Percentiles rank a stretch among this genome's conserved stretches.
These are phyloP conservation scores for Beauveria varroae DNA, from an alignment of 2,329 filamentous ascomycete species.

Conservation along the genomic window DNA sequence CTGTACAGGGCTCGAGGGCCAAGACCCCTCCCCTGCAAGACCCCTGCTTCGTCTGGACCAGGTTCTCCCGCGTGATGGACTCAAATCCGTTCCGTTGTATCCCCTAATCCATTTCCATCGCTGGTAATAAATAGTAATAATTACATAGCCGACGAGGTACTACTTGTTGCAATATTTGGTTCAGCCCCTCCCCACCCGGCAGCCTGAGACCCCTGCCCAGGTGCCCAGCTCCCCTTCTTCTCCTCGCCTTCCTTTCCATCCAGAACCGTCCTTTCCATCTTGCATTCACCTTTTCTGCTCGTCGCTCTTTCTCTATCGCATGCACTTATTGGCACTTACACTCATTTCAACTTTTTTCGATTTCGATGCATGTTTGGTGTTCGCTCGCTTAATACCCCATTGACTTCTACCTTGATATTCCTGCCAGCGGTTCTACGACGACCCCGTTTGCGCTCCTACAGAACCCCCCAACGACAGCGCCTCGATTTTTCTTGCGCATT, in stretches of 20 bases:
- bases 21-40: too few relatives aligned
- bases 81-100: too few relatives aligned
- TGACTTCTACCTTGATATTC: neutral
- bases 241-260: neutral
- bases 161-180: neutral
- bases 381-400: neutral
- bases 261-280: neutral
- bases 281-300: neutral
- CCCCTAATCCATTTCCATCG: neutral
- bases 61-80: too few relatives aligned
- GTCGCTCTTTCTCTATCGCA: conserved; percentile 4
- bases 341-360: neutral
- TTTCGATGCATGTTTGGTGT: neutral
- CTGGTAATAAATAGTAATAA: neutral
- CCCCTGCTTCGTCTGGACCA: too few relatives aligned
- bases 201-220: neutral
- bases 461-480: neutral
- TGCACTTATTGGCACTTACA: neutral
- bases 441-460: neutral
- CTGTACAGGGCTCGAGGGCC: too few relatives aligned
- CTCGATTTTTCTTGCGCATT: neutral
- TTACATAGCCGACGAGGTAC: neutral
- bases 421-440: neutral
- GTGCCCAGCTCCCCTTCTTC: neutral
- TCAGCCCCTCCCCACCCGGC: neutral